These are phyloP conservation scores for Hymenochaete sp. DNA, from an alignment of 1,284 basidiomycete species.

Conservation along the genomic window DNA sequence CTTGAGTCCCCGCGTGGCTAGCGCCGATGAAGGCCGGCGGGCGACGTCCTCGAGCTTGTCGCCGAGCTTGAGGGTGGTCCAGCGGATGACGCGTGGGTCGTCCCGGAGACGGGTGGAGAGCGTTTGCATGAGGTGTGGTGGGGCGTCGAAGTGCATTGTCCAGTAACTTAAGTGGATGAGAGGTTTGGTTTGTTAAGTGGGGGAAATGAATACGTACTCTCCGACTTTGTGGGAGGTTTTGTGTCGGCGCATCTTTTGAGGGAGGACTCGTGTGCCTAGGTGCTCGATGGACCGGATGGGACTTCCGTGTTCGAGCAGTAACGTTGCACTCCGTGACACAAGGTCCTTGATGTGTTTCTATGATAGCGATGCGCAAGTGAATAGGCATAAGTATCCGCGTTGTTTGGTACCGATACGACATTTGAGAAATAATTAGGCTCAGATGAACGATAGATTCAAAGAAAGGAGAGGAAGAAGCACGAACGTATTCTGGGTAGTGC, in stretches of 20 bases:
- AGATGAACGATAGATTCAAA: conserved; percentile 7
- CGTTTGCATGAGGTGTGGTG: conserved; percentile 56
- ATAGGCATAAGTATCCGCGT: background rate
- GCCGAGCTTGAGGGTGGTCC: conserved; percentile 75
- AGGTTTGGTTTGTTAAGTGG: background rate
- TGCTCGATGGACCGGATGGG: conserved; percentile 73
- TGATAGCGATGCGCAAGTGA: background rate
- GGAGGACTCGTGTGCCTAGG: conserved; percentile 66
- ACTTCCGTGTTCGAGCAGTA: conserved; percentile 71
- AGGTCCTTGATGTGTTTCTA: conserved; percentile 73
- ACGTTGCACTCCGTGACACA: conserved; percentile 63
- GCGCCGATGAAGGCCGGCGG: conserved; percentile 30
- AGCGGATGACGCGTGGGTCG: conserved; percentile 77
- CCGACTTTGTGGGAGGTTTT: conserved; percentile 54
- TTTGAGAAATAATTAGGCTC: background rate
- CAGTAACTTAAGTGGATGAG: conserved; percentile 55
- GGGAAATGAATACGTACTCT: conserved; percentile 54
- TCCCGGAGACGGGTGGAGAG: conserved; percentile 60
- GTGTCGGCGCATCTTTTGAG: conserved; percentile 70
- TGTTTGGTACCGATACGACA: background rate
- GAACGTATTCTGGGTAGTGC: conserved; percentile 69
- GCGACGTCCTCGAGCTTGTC: conserved; percentile 65
- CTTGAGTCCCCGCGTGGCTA: background rate
- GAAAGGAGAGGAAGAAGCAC: conserved; percentile 34
- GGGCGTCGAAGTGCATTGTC: conserved; percentile 84